Percentiles rank a stretch among this genome's conserved stretches.
phyloP scores from a whole-genome alignment of 2,329 filamentous ascomycete genomes.

The Sphaerulina vaccinii region DNA sequence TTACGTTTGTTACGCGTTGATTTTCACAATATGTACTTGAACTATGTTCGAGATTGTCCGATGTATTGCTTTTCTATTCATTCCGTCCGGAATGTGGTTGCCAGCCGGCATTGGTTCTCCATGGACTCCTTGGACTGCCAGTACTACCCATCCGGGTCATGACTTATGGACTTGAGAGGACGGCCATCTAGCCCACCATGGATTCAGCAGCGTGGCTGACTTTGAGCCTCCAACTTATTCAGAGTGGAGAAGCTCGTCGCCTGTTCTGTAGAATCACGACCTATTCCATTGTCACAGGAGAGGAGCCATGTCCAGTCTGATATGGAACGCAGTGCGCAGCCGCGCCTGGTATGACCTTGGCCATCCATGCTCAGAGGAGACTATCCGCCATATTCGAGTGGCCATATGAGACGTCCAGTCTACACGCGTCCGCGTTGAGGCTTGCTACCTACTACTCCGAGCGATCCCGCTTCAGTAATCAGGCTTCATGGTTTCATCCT shows the following conservation, averaged over 20 bases:
- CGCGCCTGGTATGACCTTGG: background rate
- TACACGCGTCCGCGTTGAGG: too few species aligned
- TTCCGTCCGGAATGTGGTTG: background rate
- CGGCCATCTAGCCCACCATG: background rate
- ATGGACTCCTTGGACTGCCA: background rate
- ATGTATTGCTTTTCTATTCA: conserved; percentile 16
- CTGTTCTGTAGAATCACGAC: conserved; percentile 1
- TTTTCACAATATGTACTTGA: conserved; percentile 23
- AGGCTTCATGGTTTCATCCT: too few species aligned
- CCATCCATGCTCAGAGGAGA: background rate
- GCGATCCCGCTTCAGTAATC: too few species aligned
- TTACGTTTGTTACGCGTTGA: conserved; percentile 22
- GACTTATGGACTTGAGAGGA: background rate
- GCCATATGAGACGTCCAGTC: too few species aligned
- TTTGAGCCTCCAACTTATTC: conserved; percentile 8
- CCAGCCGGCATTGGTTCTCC: conserved; percentile 8
- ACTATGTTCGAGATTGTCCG: conserved; percentile 15
- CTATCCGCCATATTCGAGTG: too few species aligned
- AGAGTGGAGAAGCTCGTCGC: conserved; percentile 13
- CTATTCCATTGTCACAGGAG: background rate
- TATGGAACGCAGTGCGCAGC: background rate
- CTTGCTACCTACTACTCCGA: too few species aligned
- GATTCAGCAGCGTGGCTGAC: background rate
- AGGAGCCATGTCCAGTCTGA: background rate
- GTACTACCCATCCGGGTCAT: background rate